Evolutionary conservation across 2,329 filamentous ascomycete species (phyloP), one percentile per base, ranked within the genome.

Genomic region (Grosmannia clavigera): DNA sequence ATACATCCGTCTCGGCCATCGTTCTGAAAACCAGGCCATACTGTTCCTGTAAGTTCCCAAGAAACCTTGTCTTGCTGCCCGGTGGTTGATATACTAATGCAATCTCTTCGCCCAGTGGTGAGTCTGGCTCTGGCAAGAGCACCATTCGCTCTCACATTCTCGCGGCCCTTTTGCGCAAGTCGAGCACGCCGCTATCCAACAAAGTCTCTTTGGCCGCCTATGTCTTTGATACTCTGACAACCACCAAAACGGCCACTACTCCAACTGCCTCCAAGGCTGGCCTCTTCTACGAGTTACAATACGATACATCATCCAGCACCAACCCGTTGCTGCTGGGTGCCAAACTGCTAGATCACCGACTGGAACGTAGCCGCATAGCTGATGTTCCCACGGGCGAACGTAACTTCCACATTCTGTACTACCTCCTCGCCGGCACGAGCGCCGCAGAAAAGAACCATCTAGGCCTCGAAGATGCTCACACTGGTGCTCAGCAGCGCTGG

Each of bases 321-420:
- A 91, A 88, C 68, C 94, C 94, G 1, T 85, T 91, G 3, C 79
- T 99, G 33, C 89, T 99, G 65, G 94, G 94, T 74, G 92, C 90
- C 66, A 97, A 99, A 74, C 79, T 99, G 19, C 80, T 99, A 53
- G 92, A 97, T 67, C 94, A 99, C 72, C 84, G 94, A 66, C 77
- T 99, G 55, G 94, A 99, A 74, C 81, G 94, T 61, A 96, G 91
- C 74, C 84, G 94, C 64, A 91, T 99, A 64, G 85, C 94, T 33
- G 84, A 90, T 50, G 92, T 97, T 0, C 94, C 94, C 0, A 96
- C 94, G 0, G 94, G 94, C 67, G 94, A 99, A 75, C 87, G 94
- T 53, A 97, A 94, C 72, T 97, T 96, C 71, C 94, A 99, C 73
- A 82, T 95, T 31, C 78, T 99, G 10, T 99, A 99, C 76, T 99